Base-by-base conservation (phyloP, 1,284 basidiomycete genomes). In the Stereum hirsutum region DNA sequence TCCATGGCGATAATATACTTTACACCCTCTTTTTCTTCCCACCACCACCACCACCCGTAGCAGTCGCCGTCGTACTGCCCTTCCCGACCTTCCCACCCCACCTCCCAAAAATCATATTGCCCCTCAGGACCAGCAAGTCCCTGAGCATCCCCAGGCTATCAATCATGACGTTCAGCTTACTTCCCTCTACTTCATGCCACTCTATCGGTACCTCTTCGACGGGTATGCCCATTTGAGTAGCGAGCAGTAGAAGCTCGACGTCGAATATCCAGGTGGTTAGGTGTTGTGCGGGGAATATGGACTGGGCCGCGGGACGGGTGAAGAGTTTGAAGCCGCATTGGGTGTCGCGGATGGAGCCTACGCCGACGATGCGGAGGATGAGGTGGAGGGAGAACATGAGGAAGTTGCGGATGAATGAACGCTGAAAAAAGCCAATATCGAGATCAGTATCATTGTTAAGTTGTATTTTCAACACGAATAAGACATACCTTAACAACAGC, bases 271-370 rank as follows among this genome's bases (percentile, higher is more conserved):
- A 96, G 0, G 85, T 85, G 10, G 80, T 67, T 15, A 92, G 78
- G 53, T 89, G 89, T 54, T 92, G 82, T 2, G 71, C 70, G 1
- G 90, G 89, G 61, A 95, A 96, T 45, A 96, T 79, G 43, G 75
- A 71, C 38, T 70, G 74, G 6, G 90, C 90, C 0, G 90, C 83
- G 5, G 70, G 58, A 2, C 91, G 86, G 6, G 90, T 81, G 62
- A 91, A 91, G 17, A 94, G 76, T 63, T 97, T 96, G 78, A 97
- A 97, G 30, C 93, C 93, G 58, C 93, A 96, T 60, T 96, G 93
- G 17, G 93, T 97, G 65, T 96, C 93, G 26, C 84, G 78, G 51
- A 96, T 88, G 54, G 89, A 81, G 5, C 83, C 81, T 3, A 92
- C 89, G 27, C 90, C 90, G 30, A 93, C 78, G 42, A 92, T 74